Evolutionary conservation across 176 grass and related monocot species (phyloP), one percentile per base, ranked within the genome.

Genomic region (Carex pumila): DNA sequence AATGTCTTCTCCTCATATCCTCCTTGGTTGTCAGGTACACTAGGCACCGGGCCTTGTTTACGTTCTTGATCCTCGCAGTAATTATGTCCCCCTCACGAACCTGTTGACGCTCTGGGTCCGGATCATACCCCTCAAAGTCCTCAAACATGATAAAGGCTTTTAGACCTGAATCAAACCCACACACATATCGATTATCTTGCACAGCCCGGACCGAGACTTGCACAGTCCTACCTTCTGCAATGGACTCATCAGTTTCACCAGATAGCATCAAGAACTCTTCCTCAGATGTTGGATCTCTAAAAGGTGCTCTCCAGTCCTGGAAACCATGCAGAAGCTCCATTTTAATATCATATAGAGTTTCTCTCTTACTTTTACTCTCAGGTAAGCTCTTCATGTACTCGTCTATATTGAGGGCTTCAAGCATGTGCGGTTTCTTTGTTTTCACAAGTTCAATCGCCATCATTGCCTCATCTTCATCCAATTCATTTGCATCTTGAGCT

Each of bases 221-320:
- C 75, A 99, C 97, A 93, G 96, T 85, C 80, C 90, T 99, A 83
- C 97, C 97, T 79, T 99, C 97, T 41, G 97, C 87, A 86, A 99
- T 93, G 55, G 88, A 91, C 78, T 99, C 93, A 30, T 96, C 93
- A 78, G 93, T 93, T 91, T 99, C 97, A 69, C 97, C 97, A 79
- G 93, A 94, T 76, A 99, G 91, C 97, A 99, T 89, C 85, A 87
- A 90, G 77, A 99, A 99, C 83, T 96, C 91, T 81, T 99, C 91
- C 13, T 99, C 93, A 39, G 91, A 79, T 65, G 56, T 93, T 65
- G 91, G 97, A 41, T 99, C 97, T 6, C 77, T 84, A 84, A 81
- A 96, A n/a, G 57, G 72, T n/a, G 6, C 83, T 85, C 93, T 91
- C 85, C 86, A 86, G 76, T 99, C 97, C 30, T 30, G 37, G 65